A percentile compares a stretch with the other conserved stretches of the same genome.
phyloP scores from a whole-genome alignment of 1,284 basidiomycete species.

The Cryptococcus sp. region DNA sequence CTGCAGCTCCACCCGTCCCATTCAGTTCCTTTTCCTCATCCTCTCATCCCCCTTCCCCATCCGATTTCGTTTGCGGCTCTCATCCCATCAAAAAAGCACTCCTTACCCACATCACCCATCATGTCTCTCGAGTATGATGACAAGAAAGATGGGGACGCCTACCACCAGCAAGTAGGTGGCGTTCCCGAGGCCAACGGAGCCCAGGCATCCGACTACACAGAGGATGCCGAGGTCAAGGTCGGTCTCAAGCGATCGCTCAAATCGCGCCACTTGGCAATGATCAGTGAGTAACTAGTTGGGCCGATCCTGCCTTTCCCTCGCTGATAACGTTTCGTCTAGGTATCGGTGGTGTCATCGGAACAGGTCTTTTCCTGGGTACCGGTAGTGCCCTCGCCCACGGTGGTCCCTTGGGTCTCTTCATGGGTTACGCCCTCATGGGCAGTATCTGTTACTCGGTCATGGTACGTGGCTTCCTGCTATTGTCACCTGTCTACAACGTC shows the following conservation, averaged over 20 bases:
- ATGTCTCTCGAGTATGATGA: conserved; percentile 21
- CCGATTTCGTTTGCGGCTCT: neutral
- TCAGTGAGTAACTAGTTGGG: conserved; percentile 6
- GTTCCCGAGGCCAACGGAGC: neutral
- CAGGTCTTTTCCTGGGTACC: conserved; percentile 31
- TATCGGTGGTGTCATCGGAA: conserved; percentile 21
- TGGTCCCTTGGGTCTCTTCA: conserved; percentile 54
- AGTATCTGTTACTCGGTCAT: conserved; percentile 52
- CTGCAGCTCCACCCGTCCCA: neutral
- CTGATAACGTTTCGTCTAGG: neutral
- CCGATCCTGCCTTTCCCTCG: neutral
- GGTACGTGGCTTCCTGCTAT: conserved; percentile 24
- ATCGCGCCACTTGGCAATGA: conserved; percentile 35
- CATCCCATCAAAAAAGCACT: neutral
- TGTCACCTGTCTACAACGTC: neutral
- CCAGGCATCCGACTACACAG: neutral
- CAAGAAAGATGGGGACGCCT: conserved; percentile 15
- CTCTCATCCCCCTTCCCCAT: neutral
- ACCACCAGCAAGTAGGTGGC: conserved; percentile 7
- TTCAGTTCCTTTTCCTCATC: neutral
- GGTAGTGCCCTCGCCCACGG: conserved; percentile 45
- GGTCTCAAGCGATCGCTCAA: conserved; percentile 29
- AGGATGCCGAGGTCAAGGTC: conserved; percentile 6
- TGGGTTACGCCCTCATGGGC: conserved; percentile 52
- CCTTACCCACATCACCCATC: neutral